These are phyloP conservation scores for Vigna radiata DNA, from an alignment of 306 rosid genomes.

Conservation along the genomic window DNA sequence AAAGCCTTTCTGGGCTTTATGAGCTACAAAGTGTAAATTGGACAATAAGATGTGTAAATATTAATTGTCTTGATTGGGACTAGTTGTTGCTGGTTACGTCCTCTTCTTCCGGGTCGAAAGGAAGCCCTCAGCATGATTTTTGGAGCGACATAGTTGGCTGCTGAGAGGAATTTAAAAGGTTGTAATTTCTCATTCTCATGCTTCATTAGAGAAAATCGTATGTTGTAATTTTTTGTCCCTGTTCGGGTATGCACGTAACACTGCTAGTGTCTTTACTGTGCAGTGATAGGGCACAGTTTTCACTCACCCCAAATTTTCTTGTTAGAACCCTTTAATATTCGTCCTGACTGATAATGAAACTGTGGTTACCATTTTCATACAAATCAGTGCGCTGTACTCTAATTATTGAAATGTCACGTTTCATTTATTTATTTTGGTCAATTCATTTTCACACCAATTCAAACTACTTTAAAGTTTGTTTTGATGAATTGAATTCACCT, in stretches of 20 bases:
- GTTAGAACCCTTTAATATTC: neutral
- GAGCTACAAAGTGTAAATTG: slow-evolving; percentile 44
- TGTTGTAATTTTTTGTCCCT: slow-evolving; percentile 39
- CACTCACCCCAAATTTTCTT: slow-evolving; percentile 3
- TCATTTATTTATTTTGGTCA: neutral
- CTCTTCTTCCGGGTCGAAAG: slow-evolving; percentile 1
- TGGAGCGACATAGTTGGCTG: slow-evolving; percentile 30
- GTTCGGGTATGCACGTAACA: slow-evolving; percentile 39
- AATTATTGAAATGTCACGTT: no score
- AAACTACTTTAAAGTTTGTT: no score
- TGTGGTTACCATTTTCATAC: neutral
- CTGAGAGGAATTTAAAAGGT: slow-evolving; percentile 37
- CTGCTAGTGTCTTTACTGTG: slow-evolving; percentile 24
- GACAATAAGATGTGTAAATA: slow-evolving; percentile 44
- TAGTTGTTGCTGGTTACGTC: neutral
- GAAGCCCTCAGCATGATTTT: slow-evolving; percentile 34
- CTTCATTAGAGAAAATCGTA: slow-evolving; percentile 14
- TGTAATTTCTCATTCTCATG: slow-evolving; percentile 28
- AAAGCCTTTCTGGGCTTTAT: slow-evolving; percentile 94
- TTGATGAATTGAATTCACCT: no score
- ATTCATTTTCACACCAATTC: no score
- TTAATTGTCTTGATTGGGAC: neutral
- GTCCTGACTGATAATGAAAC: slow-evolving; percentile 17
- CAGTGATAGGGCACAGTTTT: slow-evolving; percentile 30
- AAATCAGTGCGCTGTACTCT: neutral